Percentiles rank a stretch among this genome's conserved stretches.
phyloP scores from a whole-genome alignment of 495 filamentous ascomycete genomes.

The Penicillium canescens region DNA sequence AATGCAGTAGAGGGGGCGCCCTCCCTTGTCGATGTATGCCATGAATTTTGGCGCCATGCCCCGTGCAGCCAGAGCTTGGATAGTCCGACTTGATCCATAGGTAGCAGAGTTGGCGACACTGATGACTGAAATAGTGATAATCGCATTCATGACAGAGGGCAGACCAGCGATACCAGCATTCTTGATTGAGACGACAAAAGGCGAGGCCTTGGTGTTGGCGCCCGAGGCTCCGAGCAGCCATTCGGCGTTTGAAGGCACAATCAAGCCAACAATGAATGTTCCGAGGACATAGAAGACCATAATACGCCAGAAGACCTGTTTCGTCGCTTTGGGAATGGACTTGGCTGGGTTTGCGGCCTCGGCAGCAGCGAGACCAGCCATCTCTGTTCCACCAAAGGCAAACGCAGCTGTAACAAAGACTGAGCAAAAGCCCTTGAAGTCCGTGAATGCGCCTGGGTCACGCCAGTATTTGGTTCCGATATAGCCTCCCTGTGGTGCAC shows the following conservation, averaged over 20 bases:
- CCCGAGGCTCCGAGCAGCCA: conserved; percentile 47
- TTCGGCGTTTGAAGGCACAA: conserved; percentile 57
- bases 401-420: conserved; percentile 77
- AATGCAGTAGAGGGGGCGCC: conserved; percentile 55
- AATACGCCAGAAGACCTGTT: conserved; percentile 79
- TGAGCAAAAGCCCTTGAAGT: conserved; percentile 71
- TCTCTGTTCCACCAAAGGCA: conserved; percentile 70
- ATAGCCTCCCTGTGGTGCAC: conserved; percentile 55
- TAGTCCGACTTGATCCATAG: conserved; percentile 62
- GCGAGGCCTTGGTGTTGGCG: conserved; percentile 58
- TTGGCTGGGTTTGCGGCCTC: conserved; percentile 66
- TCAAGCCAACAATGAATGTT: conserved; percentile 71
- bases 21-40: conserved; percentile 56
- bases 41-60: conserved; percentile 61
- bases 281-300: conserved; percentile 72
- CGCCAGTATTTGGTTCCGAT: conserved; percentile 65
- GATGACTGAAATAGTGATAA: conserved; percentile 71
- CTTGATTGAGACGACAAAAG: conserved; percentile 72
- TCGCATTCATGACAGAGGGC: conserved; percentile 71
- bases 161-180: conserved; percentile 65
- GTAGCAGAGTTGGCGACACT: conserved; percentile 64
- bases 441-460: conserved; percentile 68
- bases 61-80: conserved; percentile 58
- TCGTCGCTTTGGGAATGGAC: conserved; percentile 64
- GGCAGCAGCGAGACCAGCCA: conserved; percentile 72